A percentile compares a stretch with the other conserved stretches of the same genome.
Conservation (phyloP, 2,329 filamentous ascomycete genomes). For the Nannizziopsis arthrosporioides region DNA sequence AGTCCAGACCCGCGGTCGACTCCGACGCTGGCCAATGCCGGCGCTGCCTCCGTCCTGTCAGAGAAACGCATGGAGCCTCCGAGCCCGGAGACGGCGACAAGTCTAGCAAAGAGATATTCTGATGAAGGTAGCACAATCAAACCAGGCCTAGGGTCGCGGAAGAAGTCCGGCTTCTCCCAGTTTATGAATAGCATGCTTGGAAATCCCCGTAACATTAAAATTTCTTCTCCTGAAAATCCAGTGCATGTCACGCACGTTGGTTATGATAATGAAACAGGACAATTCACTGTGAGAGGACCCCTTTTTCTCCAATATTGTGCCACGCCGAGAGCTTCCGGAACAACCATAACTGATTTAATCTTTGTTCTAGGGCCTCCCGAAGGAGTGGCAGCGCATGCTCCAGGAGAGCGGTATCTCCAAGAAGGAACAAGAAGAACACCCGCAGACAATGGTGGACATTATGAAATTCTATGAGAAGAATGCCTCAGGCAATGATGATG, state of each 20-base stretch:
- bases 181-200: constrained; percentile 76
- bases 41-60: constrained; percentile 47
- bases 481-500: constrained; percentile 65
- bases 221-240: constrained; percentile 95
- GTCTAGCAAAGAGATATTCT: constrained; percentile 55
- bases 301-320: neutral
- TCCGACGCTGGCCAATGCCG: constrained; percentile 52
- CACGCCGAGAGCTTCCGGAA: neutral
- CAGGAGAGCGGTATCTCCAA: constrained; percentile 93
- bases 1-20: constrained; percentile 44
- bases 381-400: constrained; percentile 94
- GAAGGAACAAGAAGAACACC: constrained; percentile 89
- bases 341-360: neutral
- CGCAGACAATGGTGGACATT: constrained; percentile 89
- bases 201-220: constrained; percentile 79
- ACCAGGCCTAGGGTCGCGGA: constrained; percentile 50
- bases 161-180: constrained; percentile 79
- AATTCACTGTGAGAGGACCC: constrained; percentile 64
- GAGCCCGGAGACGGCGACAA: constrained; percentile 40
- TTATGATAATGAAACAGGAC: constrained; percentile 89
- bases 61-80: constrained; percentile 42
- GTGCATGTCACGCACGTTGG: constrained; percentile 97
- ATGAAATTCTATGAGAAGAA: constrained; percentile 96
- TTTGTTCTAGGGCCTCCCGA: constrained; percentile 65
- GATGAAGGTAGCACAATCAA: constrained; percentile 58